These are phyloP conservation scores for Blumeria graminis DNA, from an alignment of 2,329 filamentous ascomycete genomes.

Conservation along the genomic window DNA sequence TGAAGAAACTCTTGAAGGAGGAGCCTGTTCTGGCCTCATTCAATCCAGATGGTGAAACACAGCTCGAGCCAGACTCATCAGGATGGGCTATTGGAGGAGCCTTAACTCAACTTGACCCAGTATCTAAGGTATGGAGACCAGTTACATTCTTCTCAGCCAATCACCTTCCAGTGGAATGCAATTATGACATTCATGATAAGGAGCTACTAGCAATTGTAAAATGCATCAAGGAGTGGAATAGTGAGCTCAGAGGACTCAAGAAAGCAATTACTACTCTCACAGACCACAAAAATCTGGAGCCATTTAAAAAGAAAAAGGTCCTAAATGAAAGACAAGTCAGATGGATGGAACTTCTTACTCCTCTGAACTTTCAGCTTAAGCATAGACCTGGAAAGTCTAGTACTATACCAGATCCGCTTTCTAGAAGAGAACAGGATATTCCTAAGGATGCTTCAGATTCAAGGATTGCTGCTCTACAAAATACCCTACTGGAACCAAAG, in stretches of 20 bases:
- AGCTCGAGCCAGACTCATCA: neutral
- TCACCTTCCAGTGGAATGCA: neutral
- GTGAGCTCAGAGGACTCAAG: neutral
- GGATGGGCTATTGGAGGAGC: neutral
- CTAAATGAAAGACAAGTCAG: neutral
- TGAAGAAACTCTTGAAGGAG: neutral
- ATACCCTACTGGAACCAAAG: neutral
- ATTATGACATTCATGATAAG: neutral
- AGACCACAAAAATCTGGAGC: neutral
- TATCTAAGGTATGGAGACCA: neutral
- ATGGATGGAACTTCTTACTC: neutral
- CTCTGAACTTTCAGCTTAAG: neutral
- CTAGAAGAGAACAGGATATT: neutral
- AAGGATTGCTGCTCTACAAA: neutral
- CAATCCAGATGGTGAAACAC: neutral
- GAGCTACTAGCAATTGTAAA: neutral
- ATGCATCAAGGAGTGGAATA: constrained; percentile 1
- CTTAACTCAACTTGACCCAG: neutral
- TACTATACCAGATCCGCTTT: neutral
- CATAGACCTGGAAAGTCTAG: neutral
- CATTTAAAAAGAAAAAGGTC: neutral
- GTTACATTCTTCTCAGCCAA: neutral
- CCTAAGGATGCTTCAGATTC: neutral
- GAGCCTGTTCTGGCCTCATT: neutral
- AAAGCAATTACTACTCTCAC: neutral